Conservation (phyloP, 371 early-diverging fungal genomes). For the Circinella minor region DNA sequence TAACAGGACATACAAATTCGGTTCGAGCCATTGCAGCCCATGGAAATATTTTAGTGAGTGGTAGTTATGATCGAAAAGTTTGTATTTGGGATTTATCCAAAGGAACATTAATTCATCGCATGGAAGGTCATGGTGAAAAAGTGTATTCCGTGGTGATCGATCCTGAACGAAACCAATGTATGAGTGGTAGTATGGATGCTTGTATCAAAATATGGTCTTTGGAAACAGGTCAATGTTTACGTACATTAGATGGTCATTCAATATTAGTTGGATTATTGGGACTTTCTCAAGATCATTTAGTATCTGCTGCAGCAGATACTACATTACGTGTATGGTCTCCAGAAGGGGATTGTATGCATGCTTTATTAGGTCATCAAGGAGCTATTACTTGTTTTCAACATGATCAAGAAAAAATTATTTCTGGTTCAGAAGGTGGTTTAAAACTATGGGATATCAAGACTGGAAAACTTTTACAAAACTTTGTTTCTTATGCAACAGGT, state of each 20-base stretch:
- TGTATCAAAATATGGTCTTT: constrained; percentile 93
- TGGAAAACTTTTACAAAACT: constrained; percentile 80
- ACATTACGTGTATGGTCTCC: constrained; percentile 95
- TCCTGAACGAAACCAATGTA: constrained; percentile 75
- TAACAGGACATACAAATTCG: constrained; percentile 88
- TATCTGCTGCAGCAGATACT: constrained; percentile 95
- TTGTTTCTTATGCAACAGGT: constrained; percentile 73
- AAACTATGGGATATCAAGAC: constrained; percentile 93
- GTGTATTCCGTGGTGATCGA: constrained; percentile 90
- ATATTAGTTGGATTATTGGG: constrained; percentile 92
- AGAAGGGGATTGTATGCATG: constrained; percentile 69
- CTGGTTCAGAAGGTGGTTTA: constrained; percentile 90
- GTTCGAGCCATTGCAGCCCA: constrained; percentile 94
- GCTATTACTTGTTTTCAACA: constrained; percentile 98
- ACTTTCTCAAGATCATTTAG: constrained; percentile 79
- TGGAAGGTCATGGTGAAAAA: constrained; percentile 86
- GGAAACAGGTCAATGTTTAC: constrained; percentile 70
- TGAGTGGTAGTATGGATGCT: constrained; percentile 95
- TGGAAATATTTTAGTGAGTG: constrained; percentile 88
- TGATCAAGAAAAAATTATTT: constrained; percentile 87
- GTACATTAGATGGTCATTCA: constrained; percentile 78
- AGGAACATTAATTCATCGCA: constrained; percentile 63
- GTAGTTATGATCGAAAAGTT: constrained; percentile 94
- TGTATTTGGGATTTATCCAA: constrained; percentile 90
- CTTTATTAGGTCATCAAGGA: constrained; percentile 72